Percentiles rank a stretch among this genome's conserved stretches.
These are phyloP conservation scores for Thermomucor indicae-seudaticae DNA, from an alignment of 371 early-diverging fungal genomes.

Conservation along the genomic window DNA sequence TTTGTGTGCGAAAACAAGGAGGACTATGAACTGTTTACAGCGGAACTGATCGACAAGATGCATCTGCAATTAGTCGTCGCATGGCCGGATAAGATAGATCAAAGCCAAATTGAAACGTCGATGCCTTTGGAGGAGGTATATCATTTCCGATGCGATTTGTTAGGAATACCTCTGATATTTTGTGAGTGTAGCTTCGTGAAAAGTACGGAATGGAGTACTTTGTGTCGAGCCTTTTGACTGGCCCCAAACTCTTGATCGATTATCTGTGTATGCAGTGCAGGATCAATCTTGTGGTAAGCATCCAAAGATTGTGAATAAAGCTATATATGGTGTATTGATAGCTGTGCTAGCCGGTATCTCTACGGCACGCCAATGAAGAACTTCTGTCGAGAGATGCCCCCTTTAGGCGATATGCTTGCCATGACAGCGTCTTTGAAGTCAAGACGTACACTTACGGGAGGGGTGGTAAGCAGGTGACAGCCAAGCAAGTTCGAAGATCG, in stretches of 20 bases:
- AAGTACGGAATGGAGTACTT: constrained; percentile 71
- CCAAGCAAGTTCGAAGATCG: constrained; percentile 29
- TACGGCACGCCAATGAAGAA: constrained; percentile 34
- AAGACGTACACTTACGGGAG: constrained; percentile 47
- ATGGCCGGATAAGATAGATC: constrained; percentile 32
- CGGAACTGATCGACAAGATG: constrained; percentile 55
- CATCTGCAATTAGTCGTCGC: constrained; percentile 58
- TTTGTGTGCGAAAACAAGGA: constrained; percentile 75
- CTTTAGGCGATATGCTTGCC: constrained; percentile 44
- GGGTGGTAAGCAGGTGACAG: constrained; percentile 32
- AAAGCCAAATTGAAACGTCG: constrained; percentile 39
- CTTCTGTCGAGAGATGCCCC: constrained; percentile 24
- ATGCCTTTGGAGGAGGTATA: constrained; percentile 34
- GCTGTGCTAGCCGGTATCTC: constrained; percentile 40
- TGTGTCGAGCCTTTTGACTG: constrained; percentile 71
- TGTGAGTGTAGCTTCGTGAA: constrained; percentile 6
- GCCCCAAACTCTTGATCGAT: constrained; percentile 61
- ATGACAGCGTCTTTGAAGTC: constrained; percentile 45
- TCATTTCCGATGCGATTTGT: neutral
- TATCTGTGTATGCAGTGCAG: constrained; percentile 57
- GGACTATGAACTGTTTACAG: constrained; percentile 72
- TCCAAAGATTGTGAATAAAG: neutral
- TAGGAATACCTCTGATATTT: neutral
- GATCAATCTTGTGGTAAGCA: constrained; percentile 58
- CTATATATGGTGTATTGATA: neutral